Evolutionary conservation across 1,139 yeast species (phyloP), one percentile per base, ranked within the genome.

Genomic region (Pichia sp.): DNA sequence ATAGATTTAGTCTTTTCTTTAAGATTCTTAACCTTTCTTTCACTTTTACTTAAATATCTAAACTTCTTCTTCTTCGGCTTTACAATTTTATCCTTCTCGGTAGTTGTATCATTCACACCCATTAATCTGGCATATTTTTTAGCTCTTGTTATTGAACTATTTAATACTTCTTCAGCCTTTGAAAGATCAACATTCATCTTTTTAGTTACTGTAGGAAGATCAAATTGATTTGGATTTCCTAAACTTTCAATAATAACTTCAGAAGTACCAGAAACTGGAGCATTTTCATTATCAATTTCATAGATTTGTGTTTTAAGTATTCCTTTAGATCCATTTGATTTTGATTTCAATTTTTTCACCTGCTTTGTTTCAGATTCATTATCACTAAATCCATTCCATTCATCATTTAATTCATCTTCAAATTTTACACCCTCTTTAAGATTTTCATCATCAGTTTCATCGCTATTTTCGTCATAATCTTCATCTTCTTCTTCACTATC

Each of bases 11-110:
- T 38, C 39, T 45, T 61, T 50, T 74, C 87, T 65, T 85, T 87
- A 49, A 76, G 63, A 48, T 74, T 77, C 55, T 84, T 84, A 29
- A 70, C 75, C 58, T 78, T 78, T 66, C 96, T 75, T 63, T 87
- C 96, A 20, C 74, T 70, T 64, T 86, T 86, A 43, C 92, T 76
- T 63, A 87, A 71, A 60, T 90, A 90, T 65, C 96, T 78, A 60
- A 87, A 87, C 72, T 87, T 87, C 75, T 84, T 86, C 74, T 83
- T 83, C 62, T 70, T 74, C 49, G 64, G 67, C 57, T 73, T 71
- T 40, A 58, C 60, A 41, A 44, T 39, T 31, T 46, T 51, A 11
- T 62, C 65, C 49, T 63, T 61, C n/a, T 47, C 49, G 30, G 43
- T 43, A 27, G 46, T 38, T 6, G 42, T 16, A 9, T 53, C 59